A percentile compares a stretch with the other conserved stretches of the same genome.
Evolutionary conservation across 2,329 filamentous ascomycete genomes (phyloP).

Genomic region (Exophiala spinifera): DNA sequence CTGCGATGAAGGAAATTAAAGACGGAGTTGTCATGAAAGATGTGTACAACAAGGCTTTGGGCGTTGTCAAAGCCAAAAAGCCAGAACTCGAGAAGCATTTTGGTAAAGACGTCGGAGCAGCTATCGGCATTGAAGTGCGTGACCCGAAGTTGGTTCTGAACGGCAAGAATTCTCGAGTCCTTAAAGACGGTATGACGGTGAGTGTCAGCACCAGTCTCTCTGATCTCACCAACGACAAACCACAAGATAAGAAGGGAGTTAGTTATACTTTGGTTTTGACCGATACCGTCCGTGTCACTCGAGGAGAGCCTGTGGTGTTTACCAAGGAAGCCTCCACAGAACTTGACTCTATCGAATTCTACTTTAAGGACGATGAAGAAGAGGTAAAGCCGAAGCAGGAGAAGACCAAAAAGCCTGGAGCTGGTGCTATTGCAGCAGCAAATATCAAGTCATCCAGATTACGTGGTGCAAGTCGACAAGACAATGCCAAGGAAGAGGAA

Average conservation of each 20-base stretch:
- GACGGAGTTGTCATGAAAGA: slow-evolving; percentile 86
- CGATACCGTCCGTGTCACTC: slow-evolving; percentile 86
- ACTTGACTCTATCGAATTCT: slow-evolving; percentile 92
- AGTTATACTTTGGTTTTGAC: slow-evolving; percentile 85
- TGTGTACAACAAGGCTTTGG: slow-evolving; percentile 82
- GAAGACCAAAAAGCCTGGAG: slow-evolving; percentile 82
- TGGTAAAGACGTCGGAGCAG: slow-evolving; percentile 84
- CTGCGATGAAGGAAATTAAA: slow-evolving; percentile 85
- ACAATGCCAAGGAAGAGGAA: slow-evolving; percentile 70
- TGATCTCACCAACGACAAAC: slow-evolving; percentile 80
- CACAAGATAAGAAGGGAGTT: slow-evolving; percentile 86
- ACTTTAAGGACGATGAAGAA: slow-evolving; percentile 91
- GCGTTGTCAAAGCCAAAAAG: slow-evolving; percentile 80
- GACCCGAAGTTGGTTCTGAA: slow-evolving; percentile 82
- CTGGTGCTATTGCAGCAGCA: slow-evolving; percentile 84
- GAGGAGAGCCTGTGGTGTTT: slow-evolving; percentile 64
- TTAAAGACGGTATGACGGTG: slow-evolving; percentile 97
- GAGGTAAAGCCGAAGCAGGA: slow-evolving; percentile 77
- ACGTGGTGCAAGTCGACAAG: slow-evolving; percentile 76
- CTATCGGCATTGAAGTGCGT: slow-evolving; percentile 87
- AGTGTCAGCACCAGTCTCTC: slow-evolving; percentile 85
- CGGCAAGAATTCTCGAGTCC: slow-evolving; percentile 73
- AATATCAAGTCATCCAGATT: slow-evolving; percentile 94
- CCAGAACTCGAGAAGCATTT: slow-evolving; percentile 95
- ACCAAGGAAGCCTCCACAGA: slow-evolving; percentile 90